Evolutionary conservation across 345 rosid species (phyloP), one percentile per base, ranked within the genome.

Genomic region (Geranium rotundifolium): DNA sequence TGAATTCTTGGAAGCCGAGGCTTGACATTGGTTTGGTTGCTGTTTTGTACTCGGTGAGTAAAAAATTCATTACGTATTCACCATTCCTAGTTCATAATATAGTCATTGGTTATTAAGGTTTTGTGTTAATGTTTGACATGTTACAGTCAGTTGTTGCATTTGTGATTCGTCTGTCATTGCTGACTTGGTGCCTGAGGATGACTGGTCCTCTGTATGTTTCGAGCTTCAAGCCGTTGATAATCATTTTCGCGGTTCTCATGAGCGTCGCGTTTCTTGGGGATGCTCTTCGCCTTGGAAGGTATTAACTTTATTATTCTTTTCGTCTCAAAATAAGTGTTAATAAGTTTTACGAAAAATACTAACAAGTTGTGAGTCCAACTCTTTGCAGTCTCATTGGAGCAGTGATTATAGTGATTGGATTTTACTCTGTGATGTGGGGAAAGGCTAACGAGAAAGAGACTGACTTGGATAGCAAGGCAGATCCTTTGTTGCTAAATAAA

Each of bases 1-100:
- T 60, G 15, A 61, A 64, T 65, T 79, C 83, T 54, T 81, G 83
- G 85, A 81, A 60, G 62, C 52, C 76, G 23, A 68, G 59, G 27
- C 68, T 69, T 2, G 73, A 63, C 17, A 60, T 67, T 13, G 73
- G 72, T 61, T 56, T 71, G 61, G 23, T 66, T 56, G 68, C 79
- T 20, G 27, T 81, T 29, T 7, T 70, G 1, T 72, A 72, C 56
- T 31, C 78, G 64, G 79, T 75, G 61, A 52, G 76, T 54, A 19
- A 31, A 55, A 57, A 37, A 7, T 31, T 31, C 37, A 31, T 31
- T 31, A 7, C 3, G 57, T 23, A 29, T 55, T 37, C n/a, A 16
- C 29, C 1, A 16, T 27, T 55, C 20, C n/a, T 39, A 20, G 65
- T 56, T 54, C 56, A 3, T 57, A 19, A 6, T 27, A 19, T 12